Conservation (phyloP, 2,329 filamentous ascomycete genomes). For the Helotiales sp. region DNA sequence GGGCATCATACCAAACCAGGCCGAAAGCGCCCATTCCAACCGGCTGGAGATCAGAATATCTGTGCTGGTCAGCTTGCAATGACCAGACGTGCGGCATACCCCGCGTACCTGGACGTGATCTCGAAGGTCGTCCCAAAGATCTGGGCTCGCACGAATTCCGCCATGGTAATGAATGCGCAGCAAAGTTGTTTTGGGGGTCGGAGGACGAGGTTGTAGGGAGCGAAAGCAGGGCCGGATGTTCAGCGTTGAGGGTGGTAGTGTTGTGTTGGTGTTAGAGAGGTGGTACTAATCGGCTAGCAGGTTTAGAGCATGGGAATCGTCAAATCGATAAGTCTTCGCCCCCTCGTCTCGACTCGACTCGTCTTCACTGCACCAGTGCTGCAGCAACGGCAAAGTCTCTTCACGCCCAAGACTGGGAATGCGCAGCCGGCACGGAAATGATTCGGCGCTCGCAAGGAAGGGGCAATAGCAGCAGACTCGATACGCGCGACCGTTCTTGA, state of each 20-base stretch:
- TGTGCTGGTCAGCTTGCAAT: constrained; percentile 40
- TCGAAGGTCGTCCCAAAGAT: constrained; percentile 99
- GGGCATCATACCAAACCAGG: constrained; percentile 78
- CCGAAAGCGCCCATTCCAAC: constrained; percentile 99
- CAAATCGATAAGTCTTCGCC: background rate
- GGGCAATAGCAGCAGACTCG: background rate
- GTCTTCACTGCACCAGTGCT: background rate
- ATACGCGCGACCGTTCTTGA: background rate
- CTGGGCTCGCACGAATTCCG: constrained; percentile 98
- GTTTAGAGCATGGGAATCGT: background rate
- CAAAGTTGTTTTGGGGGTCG: background rate
- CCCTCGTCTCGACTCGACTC: background rate
- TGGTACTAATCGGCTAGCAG: constrained; percentile 13
- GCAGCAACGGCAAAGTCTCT: background rate
- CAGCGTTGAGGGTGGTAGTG: constrained; percentile 6
- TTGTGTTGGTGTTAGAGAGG: constrained; percentile 2
- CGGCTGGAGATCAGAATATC: constrained; percentile 96
- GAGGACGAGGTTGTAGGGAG: background rate
- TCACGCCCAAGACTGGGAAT: background rate
- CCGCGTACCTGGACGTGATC: constrained; percentile 88
- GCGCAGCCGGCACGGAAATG: background rate
- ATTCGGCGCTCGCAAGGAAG: background rate
- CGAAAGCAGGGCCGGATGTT: background rate
- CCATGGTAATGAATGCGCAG: constrained; percentile 61
- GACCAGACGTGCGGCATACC: constrained; percentile 15